Base-by-base conservation (phyloP, 1,284 basidiomycete species). In the Trichosporon sp. region DNA sequence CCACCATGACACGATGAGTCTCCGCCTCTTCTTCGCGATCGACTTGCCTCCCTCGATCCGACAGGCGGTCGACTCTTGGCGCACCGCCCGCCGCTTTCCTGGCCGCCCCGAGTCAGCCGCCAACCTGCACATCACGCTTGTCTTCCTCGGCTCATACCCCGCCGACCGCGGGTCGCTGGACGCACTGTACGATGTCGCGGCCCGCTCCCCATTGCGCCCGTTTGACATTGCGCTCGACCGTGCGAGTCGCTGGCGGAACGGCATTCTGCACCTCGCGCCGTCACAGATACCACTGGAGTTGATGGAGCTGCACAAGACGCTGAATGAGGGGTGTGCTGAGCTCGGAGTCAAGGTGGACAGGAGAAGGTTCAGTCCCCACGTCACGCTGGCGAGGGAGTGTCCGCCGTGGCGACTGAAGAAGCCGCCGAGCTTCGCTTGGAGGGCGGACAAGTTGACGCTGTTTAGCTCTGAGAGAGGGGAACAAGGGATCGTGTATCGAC, bases 51-150 rank as follows among this genome's bases (percentile, higher is more conserved):
- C 61, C 1, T 11, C 43, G 5, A 5, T 68, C 32, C 68, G 68
- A 6, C 19, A 26, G 4, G 21, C 35, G 7, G 21, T 68, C 46
- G 68, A 26, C 32, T 3, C 11, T 2, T 68, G 68, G 68, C 61
- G 61, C 8, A 1, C 2, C 5, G 5, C 56, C 6, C 43, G 31
- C 5, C 38, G 16, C 19, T 43, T 68, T 5, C 68, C 61, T 4
- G 68, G 68, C 5, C 56, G 32, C 8, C 19, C 56, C 10, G 61
- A 64, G 19, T 31, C 38, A 1, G 11, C 54, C 1, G 31, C 69
- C 0, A 70, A 70, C 11, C 65, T 70, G 40, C 69, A 70, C 65
- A 43, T 70, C 4, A 70, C 69, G 2, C 65, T 70, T 31, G 43
- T 61, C 31, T 70, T 70, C 32, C 51, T 70, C 32, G 68, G 68